A percentile compares a stretch with the other conserved stretches of the same genome.
phyloP scores from a whole-genome alignment of 192 early-diverging fungal genomes.

The Entomortierella chlamydospora region DNA sequence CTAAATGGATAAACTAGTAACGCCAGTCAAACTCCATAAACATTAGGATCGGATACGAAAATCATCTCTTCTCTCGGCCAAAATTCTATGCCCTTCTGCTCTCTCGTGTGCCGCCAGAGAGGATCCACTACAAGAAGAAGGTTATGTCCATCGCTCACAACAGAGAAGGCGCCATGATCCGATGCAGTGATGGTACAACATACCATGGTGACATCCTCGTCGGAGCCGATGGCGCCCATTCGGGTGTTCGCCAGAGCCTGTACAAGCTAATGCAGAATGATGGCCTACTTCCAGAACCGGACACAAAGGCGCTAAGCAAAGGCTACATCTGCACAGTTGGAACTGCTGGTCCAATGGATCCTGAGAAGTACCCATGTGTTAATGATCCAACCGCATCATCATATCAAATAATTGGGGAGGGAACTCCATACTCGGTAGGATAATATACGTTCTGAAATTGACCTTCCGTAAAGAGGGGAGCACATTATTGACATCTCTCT shows the following conservation, averaged over 20 bases:
- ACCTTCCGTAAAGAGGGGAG: too few species aligned
- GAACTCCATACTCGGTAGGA: not conserved
- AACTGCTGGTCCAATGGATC: not conserved
- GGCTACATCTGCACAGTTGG: constrained; percentile 8
- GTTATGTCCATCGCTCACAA: not conserved
- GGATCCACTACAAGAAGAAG: too few species aligned
- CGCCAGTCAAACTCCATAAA: too few species aligned
- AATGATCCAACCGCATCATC: too few species aligned
- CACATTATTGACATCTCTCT: not conserved
- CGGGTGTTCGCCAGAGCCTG: constrained; percentile 12
- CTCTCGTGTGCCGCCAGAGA: too few species aligned
- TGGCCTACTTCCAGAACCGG: not conserved
- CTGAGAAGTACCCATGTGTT: constrained; percentile 17
- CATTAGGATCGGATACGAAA: too few species aligned
- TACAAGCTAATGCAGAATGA: not conserved
- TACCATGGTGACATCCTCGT: constrained; percentile 18
- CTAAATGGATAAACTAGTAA: too few species aligned
- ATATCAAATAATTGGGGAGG: not conserved
- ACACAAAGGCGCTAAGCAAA: not conserved
- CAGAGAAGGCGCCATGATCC: not conserved
- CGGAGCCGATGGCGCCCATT: constrained; percentile 4
- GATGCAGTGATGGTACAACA: constrained; percentile 5
- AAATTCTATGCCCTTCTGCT: too few species aligned
- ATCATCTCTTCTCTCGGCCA: too few species aligned
- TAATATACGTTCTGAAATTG: too few species aligned